Evolutionary conservation across 768 basidiomycete species (phyloP).

Genomic region (Clitopilus hobsonii): DNA sequence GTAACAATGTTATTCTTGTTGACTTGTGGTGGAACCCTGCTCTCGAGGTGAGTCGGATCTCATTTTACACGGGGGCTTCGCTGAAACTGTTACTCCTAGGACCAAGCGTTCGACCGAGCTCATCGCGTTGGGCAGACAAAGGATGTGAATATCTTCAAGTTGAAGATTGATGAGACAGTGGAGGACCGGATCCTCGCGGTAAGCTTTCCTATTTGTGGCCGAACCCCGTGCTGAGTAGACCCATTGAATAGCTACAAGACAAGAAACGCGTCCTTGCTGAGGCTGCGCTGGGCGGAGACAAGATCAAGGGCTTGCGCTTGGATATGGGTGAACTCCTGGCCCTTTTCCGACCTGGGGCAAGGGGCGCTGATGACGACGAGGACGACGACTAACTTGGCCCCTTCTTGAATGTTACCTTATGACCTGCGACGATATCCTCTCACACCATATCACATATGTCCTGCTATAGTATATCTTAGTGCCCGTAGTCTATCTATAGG

Average conservation of each 20-base stretch:
- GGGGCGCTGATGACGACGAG: slow-evolving; percentile 51
- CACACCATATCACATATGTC: no score
- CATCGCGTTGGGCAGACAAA: slow-evolving; percentile 88
- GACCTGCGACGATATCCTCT: neutral
- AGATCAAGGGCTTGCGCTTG: slow-evolving; percentile 79
- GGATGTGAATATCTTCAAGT: slow-evolving; percentile 84
- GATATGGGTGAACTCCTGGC: slow-evolving; percentile 84
- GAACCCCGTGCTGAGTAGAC: no score
- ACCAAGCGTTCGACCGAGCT: slow-evolving; percentile 91
- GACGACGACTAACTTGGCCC: neutral
- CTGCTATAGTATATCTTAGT: no score
- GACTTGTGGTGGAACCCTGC: slow-evolving; percentile 97
- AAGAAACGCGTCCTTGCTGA: slow-evolving; percentile 80
- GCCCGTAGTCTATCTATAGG: no score
- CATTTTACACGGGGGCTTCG: neutral
- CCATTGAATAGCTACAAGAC: slow-evolving; percentile 93
- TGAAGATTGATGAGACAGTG: slow-evolving; percentile 82
- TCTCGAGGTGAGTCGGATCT: slow-evolving; percentile 52
- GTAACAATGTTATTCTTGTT: slow-evolving; percentile 90
- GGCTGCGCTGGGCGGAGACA: slow-evolving; percentile 86
- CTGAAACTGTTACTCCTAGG: slow-evolving; percentile 31
- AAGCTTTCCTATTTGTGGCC: slow-evolving; percentile 7
- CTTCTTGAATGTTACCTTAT: neutral
- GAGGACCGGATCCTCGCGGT: slow-evolving; percentile 83
- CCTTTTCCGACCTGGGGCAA: slow-evolving; percentile 59